phyloP scores from a whole-genome alignment of 1,284 basidiomycete genomes.

The Coriolopsis trogii region DNA sequence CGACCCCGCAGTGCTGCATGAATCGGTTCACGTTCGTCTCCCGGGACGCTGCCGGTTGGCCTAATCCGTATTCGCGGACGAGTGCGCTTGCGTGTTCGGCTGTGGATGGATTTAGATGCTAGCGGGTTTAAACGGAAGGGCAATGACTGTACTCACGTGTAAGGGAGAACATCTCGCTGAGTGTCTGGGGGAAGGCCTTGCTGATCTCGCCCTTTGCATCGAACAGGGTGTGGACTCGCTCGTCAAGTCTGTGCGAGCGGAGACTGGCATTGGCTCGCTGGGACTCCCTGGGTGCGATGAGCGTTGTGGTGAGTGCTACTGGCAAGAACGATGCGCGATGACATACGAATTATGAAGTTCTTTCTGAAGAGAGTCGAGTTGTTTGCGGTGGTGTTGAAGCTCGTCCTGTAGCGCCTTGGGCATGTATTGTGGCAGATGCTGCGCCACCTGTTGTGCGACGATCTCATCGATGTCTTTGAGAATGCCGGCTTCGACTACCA shows the following conservation, averaged over 20 bases:
- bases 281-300: slow-evolving; percentile 47
- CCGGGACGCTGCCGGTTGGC: slow-evolving; percentile 26
- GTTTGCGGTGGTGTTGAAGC: slow-evolving; percentile 45
- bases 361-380: slow-evolving; percentile 51
- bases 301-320: neutral
- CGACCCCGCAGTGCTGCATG: slow-evolving; percentile 53
- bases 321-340: neutral
- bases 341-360: slow-evolving; percentile 60
- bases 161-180: slow-evolving; percentile 47
- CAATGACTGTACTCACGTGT: slow-evolving; percentile 41
- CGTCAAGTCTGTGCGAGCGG: slow-evolving; percentile 41
- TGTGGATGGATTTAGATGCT: neutral
- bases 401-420: slow-evolving; percentile 50
- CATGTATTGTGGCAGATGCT: slow-evolving; percentile 46
- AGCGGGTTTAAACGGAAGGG: neutral
- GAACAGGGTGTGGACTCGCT: slow-evolving; percentile 47
- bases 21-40: slow-evolving; percentile 53
- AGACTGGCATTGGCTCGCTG: slow-evolving; percentile 52
- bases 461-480: slow-evolving; percentile 48
- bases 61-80: slow-evolving; percentile 47
- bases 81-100: slow-evolving; percentile 42
- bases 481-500: slow-evolving; percentile 47
- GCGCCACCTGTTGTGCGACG: slow-evolving; percentile 48
- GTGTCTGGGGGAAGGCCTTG: slow-evolving; percentile 46
- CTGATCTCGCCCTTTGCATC: slow-evolving; percentile 48